Evolutionary conservation across 306 rosid species (phyloP).

Genomic region (Alnus glutinosa): DNA sequence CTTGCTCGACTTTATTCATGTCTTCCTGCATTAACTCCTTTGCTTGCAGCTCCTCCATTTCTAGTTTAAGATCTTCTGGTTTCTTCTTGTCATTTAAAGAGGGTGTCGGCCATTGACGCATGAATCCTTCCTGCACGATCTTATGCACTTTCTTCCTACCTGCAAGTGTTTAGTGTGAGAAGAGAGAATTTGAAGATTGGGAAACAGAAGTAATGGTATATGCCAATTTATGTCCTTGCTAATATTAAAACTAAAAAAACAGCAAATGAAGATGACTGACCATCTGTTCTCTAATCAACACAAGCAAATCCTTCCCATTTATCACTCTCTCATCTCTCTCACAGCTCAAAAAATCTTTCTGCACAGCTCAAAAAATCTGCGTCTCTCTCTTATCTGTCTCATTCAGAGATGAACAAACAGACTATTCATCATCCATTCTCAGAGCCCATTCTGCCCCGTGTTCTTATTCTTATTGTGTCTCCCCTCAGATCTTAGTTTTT

Average conservation of each 20-base stretch:
- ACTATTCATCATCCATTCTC: no score
- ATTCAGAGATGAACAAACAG: no score
- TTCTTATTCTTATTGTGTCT: no score
- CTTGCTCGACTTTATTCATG: slow-evolving; percentile 37
- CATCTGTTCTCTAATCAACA: background rate
- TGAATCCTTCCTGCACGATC: slow-evolving; percentile 41
- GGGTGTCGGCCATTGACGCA: slow-evolving; percentile 34
- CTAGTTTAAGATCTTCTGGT: slow-evolving; percentile 39
- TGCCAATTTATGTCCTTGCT: background rate
- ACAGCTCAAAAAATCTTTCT: no score
- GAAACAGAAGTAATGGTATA: background rate
- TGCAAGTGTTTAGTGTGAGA: slow-evolving; percentile 28
- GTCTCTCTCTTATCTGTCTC: no score
- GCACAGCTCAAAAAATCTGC: no score
- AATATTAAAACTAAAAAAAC: no score
- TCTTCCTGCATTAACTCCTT: slow-evolving; percentile 40
- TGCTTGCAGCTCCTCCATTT: slow-evolving; percentile 37
- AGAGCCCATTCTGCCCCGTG: no score
- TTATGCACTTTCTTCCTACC: slow-evolving; percentile 53
- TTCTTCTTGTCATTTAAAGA: slow-evolving; percentile 37
- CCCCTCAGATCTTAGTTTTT: no score
- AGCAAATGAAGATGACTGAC: background rate
- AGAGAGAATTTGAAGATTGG: background rate
- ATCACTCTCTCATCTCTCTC: no score
- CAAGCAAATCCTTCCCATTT: no score